Conservation (phyloP, 2,329 filamentous ascomycete genomes). For the Endoconidiophora laricicola region DNA sequence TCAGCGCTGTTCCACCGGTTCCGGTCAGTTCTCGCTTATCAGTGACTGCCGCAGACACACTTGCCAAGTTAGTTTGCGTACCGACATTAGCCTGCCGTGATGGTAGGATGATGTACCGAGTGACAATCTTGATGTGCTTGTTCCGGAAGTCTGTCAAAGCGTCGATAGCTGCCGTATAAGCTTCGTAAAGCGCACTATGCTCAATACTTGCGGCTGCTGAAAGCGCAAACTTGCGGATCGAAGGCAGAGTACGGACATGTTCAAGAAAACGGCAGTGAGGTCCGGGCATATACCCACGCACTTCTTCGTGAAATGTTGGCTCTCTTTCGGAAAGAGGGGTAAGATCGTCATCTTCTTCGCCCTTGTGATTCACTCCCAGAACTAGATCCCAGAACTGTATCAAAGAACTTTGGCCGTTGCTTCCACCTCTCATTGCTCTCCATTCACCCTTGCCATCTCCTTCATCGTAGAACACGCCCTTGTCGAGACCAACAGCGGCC, state of each 20-base stretch:
- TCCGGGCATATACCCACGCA: slow-evolving; percentile 94
- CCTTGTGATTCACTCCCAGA: slow-evolving; percentile 57
- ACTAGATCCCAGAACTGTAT: slow-evolving; percentile 96
- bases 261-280: slow-evolving; percentile 77
- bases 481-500: slow-evolving; percentile 77
- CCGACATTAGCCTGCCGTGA: slow-evolving; percentile 46
- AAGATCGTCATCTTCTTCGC: slow-evolving; percentile 23
- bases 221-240: slow-evolving; percentile 69
- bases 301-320: slow-evolving; percentile 79
- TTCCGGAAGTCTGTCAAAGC: slow-evolving; percentile 58
- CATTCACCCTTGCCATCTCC: slow-evolving; percentile 51
- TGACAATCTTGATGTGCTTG: slow-evolving; percentile 91
- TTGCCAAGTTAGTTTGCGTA: not conserved
- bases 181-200: slow-evolving; percentile 52
- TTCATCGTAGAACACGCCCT: slow-evolving; percentile 76
- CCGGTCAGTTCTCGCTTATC: slow-evolving; percentile 42
- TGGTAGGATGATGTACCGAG: slow-evolving; percentile 84
- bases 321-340: slow-evolving; percentile 38
- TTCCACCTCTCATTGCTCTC: slow-evolving; percentile 78
- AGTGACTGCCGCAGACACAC: not conserved
- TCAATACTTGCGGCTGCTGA: slow-evolving; percentile 32
- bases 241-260: slow-evolving; percentile 61
- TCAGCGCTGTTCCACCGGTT: slow-evolving; percentile 83
- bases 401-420: slow-evolving; percentile 90
- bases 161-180: slow-evolving; percentile 77